Conservation (phyloP, 352 stramenopile genomes). For the Globisporangium radiosum region DNA sequence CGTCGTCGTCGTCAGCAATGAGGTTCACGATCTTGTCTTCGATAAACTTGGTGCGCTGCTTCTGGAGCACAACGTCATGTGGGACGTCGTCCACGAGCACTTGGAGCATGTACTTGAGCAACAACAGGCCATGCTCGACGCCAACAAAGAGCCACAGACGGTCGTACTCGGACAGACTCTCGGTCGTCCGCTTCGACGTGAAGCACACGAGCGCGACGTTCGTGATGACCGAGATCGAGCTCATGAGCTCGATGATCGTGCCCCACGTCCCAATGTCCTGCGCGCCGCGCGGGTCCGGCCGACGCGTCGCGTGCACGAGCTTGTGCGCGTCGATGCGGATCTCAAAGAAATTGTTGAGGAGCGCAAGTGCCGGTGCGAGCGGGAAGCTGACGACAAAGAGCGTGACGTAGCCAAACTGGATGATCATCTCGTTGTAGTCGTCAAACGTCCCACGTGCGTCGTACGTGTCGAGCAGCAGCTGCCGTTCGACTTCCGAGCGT, state of each 20-base stretch:
- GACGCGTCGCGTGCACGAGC: constrained; percentile 62
- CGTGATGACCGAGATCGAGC: constrained; percentile 84
- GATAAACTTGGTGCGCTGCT: constrained; percentile 63
- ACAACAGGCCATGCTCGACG: constrained; percentile 55
- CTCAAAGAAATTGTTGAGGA: constrained; percentile 91
- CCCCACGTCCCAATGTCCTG: constrained; percentile 92
- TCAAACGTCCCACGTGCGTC: constrained; percentile 74
- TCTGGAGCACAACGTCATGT: constrained; percentile 57
- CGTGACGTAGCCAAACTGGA: constrained; percentile 90
- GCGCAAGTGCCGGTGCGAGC: constrained; percentile 81
- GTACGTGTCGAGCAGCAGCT: constrained; percentile 61
- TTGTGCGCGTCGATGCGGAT: constrained; percentile 88
- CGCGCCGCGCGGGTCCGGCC: constrained; percentile 63
- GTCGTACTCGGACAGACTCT: constrained; percentile 30
- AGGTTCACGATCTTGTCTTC: constrained; percentile 70
- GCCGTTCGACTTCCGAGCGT: constrained; percentile 42
- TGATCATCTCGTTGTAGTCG: constrained; percentile 87
- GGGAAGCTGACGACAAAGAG: constrained; percentile 92
- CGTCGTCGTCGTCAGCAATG: constrained; percentile 67
- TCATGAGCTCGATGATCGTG: constrained; percentile 85
- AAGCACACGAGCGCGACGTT: constrained; percentile 93
- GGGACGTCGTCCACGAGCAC: constrained; percentile 68
- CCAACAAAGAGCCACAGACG: constrained; percentile 60
- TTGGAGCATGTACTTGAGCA: constrained; percentile 66
- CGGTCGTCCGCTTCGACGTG: constrained; percentile 66